Evolutionary conservation across 202 grass and related monocot genomes (phyloP).

Genomic region (Zizania palustris): DNA sequence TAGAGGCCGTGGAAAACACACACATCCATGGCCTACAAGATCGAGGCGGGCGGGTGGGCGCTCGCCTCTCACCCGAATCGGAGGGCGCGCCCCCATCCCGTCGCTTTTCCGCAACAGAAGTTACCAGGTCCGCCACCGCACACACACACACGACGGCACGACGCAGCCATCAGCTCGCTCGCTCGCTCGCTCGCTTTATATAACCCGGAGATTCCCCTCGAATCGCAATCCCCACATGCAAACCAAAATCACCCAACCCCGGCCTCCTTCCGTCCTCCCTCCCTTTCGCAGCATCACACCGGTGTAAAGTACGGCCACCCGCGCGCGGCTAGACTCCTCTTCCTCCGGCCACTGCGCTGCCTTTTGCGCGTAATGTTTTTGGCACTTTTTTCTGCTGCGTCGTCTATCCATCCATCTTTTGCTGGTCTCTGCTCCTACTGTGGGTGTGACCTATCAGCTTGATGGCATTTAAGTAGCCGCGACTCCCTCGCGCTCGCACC

Average conservation of each 20-base stretch:
- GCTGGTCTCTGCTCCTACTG: background rate
- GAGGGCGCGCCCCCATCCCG: conserved; percentile 39
- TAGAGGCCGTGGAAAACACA: conserved; percentile 11
- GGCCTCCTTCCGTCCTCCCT: background rate
- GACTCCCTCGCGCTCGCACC: conserved; percentile 12
- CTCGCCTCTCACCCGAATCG: conserved; percentile 23
- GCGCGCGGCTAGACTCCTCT: background rate
- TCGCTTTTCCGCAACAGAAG: conserved; percentile 44
- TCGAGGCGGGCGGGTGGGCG: conserved; percentile 3
- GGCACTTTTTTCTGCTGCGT: background rate
- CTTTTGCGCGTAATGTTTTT: conserved; percentile 12
- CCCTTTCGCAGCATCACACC: background rate
- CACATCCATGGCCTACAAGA: background rate
- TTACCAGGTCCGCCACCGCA: conserved; percentile 18
- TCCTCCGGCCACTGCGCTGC: background rate
- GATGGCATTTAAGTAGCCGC: conserved; percentile 63
- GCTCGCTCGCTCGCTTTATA: background rate
- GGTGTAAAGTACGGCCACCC: background rate
- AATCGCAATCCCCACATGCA: conserved; percentile 45
- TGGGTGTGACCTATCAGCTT: background rate
- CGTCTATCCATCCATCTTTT: background rate
- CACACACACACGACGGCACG: background rate
- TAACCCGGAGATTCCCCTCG: conserved; percentile 40
- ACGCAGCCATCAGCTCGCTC: background rate
- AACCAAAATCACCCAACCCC: background rate